Percentiles rank a stretch among this genome's conserved stretches.
phyloP scores from a whole-genome alignment of 106 monocot species.

The Amphibolis antarctica region DNA sequence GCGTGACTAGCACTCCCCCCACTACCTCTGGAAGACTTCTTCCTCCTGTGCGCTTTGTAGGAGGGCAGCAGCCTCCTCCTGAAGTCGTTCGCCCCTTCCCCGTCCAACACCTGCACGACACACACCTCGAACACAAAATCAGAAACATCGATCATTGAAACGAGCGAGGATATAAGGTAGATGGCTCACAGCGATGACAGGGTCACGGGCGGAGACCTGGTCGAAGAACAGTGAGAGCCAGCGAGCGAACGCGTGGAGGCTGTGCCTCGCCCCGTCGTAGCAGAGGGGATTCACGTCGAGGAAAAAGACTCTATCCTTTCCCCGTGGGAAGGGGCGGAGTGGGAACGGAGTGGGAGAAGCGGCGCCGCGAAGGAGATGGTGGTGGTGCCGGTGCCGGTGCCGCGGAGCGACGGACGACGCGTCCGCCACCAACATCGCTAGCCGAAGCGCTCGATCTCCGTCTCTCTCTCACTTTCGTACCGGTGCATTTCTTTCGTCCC shows the following conservation, averaged over 20 bases:
- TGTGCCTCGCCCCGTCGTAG: constrained; percentile 45
- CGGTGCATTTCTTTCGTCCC: no score
- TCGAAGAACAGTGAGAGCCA: constrained; percentile 83
- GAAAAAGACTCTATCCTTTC: constrained; percentile 40
- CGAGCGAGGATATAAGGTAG: background rate
- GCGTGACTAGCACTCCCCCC: constrained; percentile 1
- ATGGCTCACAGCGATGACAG: constrained; percentile 61
- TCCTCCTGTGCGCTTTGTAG: constrained; percentile 70
- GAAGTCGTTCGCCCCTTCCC: constrained; percentile 71
- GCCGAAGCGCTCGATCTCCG: no score
- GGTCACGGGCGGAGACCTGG: constrained; percentile 53
- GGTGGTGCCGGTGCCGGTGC: no score
- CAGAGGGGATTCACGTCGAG: constrained; percentile 87
- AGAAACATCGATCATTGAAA: background rate
- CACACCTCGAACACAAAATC: background rate
- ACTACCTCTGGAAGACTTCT: constrained; percentile 2
- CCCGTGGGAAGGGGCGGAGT: background rate
- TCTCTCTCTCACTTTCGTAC: no score
- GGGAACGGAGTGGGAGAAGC: background rate
- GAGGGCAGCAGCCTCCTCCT: constrained; percentile 71
- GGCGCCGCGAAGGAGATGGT: no score
- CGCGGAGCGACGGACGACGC: no score
- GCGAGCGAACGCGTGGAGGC: constrained; percentile 51
- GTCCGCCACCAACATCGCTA: no score
- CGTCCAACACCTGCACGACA: constrained; percentile 63